phyloP scores from a whole-genome alignment of 164 flowering plant species.

The Nymphaea thermarum region DNA sequence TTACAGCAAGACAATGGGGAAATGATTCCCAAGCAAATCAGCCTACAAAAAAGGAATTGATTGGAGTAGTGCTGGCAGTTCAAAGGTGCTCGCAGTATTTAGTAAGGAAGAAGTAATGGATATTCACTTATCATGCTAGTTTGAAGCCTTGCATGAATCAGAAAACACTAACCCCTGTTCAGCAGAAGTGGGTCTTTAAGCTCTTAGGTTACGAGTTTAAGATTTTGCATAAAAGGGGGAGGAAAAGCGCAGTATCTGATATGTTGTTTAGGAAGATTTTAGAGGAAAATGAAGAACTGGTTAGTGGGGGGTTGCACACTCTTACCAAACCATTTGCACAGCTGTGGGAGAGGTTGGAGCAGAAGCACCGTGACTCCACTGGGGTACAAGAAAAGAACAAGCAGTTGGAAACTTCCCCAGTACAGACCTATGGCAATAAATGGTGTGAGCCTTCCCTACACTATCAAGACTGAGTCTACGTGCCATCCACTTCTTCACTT shows the following conservation, averaged over 20 bases:
- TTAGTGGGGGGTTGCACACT: neutral
- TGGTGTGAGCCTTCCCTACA: no score
- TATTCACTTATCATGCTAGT: neutral
- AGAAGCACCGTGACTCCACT: neutral
- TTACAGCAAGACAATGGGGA: conserved; percentile 1
- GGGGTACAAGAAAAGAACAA: neutral
- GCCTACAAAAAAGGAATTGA: neutral
- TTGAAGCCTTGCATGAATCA: conserved; percentile 1
- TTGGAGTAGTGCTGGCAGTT: neutral
- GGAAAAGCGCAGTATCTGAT: neutral
- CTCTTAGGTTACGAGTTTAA: neutral
- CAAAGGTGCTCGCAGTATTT: conserved; percentile 5
- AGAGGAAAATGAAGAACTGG: neutral
- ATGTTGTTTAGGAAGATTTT: neutral
- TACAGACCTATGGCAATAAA: neutral
- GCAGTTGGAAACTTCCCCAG: neutral
- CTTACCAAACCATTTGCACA: no score
- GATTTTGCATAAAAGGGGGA: neutral
- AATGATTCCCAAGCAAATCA: neutral
- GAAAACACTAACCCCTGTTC: neutral
- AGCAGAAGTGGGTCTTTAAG: conserved; percentile 1
- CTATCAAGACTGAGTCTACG: neutral
- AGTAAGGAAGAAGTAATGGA: neutral
- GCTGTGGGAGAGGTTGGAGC: neutral
- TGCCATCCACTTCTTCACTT: no score